Evolutionary conservation across 164 flowering plant species (phyloP).

Genomic region (Chloranthus sessilifolius): DNA sequence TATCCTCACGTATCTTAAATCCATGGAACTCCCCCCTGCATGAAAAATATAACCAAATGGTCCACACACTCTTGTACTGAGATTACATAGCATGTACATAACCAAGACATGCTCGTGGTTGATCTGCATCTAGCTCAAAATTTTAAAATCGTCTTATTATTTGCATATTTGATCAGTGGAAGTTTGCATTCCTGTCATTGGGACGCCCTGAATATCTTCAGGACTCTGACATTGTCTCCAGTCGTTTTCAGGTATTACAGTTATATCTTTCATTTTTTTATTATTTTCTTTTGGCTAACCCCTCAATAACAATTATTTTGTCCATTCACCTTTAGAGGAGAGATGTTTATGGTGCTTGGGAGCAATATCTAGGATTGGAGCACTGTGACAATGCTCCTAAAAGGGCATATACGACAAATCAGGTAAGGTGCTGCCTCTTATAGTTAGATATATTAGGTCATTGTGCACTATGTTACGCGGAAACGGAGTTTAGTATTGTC

Average conservation of each 20-base stretch:
- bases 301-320: background rate
- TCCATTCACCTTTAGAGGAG: slow-evolving; percentile 39
- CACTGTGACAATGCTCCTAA: slow-evolving; percentile 70
- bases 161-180: slow-evolving; percentile 50
- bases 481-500: background rate
- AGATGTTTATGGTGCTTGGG: slow-evolving; percentile 91
- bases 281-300: slow-evolving; percentile 4
- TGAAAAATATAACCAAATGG: too few relatives aligned
- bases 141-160: too few relatives aligned
- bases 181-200: slow-evolving; percentile 70
- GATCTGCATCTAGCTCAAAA: too few relatives aligned
- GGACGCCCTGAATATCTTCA: slow-evolving; percentile 85
- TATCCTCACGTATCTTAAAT: too few relatives aligned
- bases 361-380: slow-evolving; percentile 88
- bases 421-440: slow-evolving; percentile 28
- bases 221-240: slow-evolving; percentile 62
- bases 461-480: background rate
- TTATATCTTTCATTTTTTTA: background rate
- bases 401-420: slow-evolving; percentile 58
- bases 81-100: too few relatives aligned
- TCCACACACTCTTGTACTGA: too few relatives aligned
- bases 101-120: too few relatives aligned
- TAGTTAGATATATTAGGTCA: too few relatives aligned
- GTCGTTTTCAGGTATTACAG: slow-evolving; percentile 59
- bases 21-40: too few relatives aligned